Base-by-base conservation (phyloP, 2,329 filamentous ascomycete species). In the Neofusicoccum sp. region DNA sequence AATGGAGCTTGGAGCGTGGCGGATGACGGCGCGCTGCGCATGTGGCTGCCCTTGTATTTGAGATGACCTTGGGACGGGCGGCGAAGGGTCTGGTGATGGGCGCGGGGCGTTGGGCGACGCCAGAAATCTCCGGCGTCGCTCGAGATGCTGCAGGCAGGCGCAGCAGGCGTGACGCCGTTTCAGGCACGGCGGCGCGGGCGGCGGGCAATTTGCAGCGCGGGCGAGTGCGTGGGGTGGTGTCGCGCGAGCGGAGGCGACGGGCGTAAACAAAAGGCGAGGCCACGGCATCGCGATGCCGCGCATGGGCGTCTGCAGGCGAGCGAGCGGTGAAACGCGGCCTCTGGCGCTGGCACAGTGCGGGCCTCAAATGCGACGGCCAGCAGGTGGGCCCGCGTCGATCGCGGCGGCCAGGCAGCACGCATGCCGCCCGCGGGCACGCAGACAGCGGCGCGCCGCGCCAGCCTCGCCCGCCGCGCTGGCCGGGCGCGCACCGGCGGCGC, bases 21-120 rank as follows among this genome's bases (percentile, higher is more conserved):
- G 12, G 52, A 58, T 58, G 37, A 58, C 39, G 54, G n/a, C 22
- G 54, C 6, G 54, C 9, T 56, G 39, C 39, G 52, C 52, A 56
- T 58, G 54, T 58, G 54, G 54, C 54, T 58, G 39, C 29, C 41
- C 41, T 36, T 31, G 54, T 29, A 45, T 45, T 58, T 58, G 54
- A 58, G 54, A 58, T 14, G 41, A 22, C 22, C 22, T 22, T 22
- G 22, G 22, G 22, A 22, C 22, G 22, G 22, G 22, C 22, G 22
- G 22, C 22, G 22, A 22, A 22, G 22, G 22, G 22, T 22, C 22
- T 22, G 39, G 31, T n/a, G 16, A 16, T 31, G 54, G 16, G n/a
- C 54, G 54, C 54, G 41, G 45, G 54, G 45, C 54, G 54, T 41
- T 29, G 45, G 54, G 45, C 37, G 54, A 33, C 29, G 33, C 29